These are phyloP conservation scores for Puccinia hordei DNA, from an alignment of 1,284 basidiomycete species.

Conservation along the genomic window DNA sequence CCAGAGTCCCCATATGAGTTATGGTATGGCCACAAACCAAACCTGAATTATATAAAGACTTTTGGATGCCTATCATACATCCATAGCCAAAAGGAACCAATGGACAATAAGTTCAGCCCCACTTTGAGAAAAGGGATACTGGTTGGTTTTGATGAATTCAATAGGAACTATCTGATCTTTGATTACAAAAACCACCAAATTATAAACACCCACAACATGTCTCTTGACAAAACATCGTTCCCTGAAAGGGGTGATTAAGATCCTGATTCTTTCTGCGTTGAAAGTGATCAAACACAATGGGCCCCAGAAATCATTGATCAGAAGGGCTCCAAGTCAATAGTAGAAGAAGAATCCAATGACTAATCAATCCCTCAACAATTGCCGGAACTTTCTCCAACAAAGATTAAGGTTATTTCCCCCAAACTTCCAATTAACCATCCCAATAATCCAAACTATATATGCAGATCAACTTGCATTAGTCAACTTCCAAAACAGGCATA, in stretches of 20 bases:
- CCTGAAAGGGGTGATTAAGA: background rate
- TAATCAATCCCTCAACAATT: background rate
- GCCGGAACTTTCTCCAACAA: background rate
- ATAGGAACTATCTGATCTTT: background rate
- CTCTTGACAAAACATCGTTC: background rate
- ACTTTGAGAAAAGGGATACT: background rate
- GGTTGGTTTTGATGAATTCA: conserved; percentile 8
- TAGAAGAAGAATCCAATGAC: background rate
- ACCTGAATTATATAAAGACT: background rate
- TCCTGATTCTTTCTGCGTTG: background rate
- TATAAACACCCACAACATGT: background rate
- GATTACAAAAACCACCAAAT: background rate
- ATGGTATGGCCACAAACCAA: background rate
- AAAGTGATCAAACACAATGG: background rate
- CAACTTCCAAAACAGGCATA: background rate
- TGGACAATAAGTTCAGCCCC: background rate
- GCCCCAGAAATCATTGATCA: background rate
- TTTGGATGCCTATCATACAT: too few species aligned
- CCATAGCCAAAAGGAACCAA: background rate
- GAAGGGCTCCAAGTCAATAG: background rate
- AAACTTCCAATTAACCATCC: background rate
- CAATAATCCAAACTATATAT: background rate
- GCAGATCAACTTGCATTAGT: background rate
- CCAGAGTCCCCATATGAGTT: background rate
- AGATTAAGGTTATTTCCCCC: background rate